Evolutionary conservation across 2,329 filamentous ascomycete genomes (phyloP).

Genomic region (Ophiocordyceps australis): DNA sequence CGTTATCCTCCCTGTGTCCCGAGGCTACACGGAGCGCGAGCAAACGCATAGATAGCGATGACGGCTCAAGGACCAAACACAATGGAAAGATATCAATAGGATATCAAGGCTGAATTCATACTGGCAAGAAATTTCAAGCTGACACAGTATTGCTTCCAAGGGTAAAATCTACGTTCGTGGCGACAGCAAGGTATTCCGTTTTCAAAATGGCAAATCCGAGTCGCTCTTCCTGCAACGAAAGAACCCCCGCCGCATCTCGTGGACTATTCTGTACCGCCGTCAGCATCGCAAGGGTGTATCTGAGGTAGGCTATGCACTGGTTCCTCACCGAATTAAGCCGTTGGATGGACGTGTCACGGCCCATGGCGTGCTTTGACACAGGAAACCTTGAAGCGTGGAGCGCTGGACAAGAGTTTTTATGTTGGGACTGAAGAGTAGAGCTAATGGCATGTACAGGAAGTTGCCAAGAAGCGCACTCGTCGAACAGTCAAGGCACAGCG

Average conservation of each 20-base stretch:
- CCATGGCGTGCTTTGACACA: no score
- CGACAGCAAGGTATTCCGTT: conserved; percentile 99
- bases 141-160: no score
- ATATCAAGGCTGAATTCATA: no score
- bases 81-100: no score
- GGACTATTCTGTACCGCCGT: conserved; percentile 95
- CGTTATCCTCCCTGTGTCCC: conserved; percentile 11
- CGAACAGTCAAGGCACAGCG: conserved; percentile 97
- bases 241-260: conserved; percentile 98
- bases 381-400: no score
- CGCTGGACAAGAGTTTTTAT: background rate
- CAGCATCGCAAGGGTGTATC: conserved; percentile 99
- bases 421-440: conserved; percentile 2
- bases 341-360: no score
- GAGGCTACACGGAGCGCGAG: no score
- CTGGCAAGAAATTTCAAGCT: no score
- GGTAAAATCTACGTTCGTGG: conserved; percentile 99
- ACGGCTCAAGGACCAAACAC: no score
- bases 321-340: no score
- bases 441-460: conserved; percentile 55
- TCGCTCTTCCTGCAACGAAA: conserved; percentile 99
- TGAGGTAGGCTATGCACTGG: no score
- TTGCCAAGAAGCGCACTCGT: conserved; percentile 98
- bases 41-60: no score
- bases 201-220: conserved; percentile 99